phyloP scores from a whole-genome alignment of 2,329 filamentous ascomycete species.

The Penicillium sp. region DNA sequence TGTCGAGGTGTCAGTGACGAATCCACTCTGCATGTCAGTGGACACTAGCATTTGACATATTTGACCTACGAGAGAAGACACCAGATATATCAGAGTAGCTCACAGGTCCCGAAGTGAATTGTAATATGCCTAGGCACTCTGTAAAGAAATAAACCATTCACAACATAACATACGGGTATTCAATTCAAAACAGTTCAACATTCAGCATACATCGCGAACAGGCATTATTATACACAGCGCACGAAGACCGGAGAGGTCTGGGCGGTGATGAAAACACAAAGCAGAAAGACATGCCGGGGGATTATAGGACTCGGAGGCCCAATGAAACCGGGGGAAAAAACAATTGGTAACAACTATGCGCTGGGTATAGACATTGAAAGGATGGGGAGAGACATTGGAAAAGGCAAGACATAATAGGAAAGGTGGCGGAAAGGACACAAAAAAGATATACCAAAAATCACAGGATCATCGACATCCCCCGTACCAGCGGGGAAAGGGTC shows the following conservation, averaged over 20 bases:
- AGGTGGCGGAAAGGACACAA: not conserved
- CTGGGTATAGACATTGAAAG: constrained; percentile 26
- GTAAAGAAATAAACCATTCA: constrained; percentile 4
- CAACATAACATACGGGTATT: constrained; percentile 20
- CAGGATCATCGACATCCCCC: constrained; percentile 13
- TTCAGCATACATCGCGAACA: constrained; percentile 8
- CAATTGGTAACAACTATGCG: constrained; percentile 16
- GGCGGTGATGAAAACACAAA: constrained; percentile 16
- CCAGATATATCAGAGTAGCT: not conserved
- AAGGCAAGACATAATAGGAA: constrained; percentile 2
- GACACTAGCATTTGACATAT: not conserved
- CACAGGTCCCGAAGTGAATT: not conserved
- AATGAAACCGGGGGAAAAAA: not conserved
- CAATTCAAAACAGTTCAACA: constrained; percentile 10
- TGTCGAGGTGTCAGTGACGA: constrained; percentile 10
- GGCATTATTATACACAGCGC: constrained; percentile 28
- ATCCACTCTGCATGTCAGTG: constrained; percentile 5
- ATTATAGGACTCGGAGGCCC: constrained; percentile 15
- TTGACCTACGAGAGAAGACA: not conserved
- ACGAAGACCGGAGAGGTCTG: constrained; percentile 8
- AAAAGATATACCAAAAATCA: constrained; percentile 6
- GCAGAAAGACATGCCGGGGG: constrained; percentile 7
- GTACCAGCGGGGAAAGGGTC: constrained; percentile 20
- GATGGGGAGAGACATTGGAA: constrained; percentile 9
- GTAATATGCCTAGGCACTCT: not conserved